phyloP scores from a whole-genome alignment of 2,329 filamentous ascomycete species.

The Penicillium hordei region DNA sequence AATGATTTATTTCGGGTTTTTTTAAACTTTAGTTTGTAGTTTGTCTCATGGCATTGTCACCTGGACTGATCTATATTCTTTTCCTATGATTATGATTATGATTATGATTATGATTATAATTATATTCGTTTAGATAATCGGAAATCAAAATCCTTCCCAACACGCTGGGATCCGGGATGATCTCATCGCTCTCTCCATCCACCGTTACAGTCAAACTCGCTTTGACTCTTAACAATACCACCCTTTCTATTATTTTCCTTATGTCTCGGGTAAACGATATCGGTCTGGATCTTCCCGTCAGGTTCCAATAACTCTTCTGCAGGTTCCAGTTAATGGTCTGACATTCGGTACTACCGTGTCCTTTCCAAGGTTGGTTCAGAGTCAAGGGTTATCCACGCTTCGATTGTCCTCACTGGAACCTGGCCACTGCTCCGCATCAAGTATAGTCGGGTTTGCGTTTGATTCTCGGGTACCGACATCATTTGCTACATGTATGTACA shows the following conservation, averaged over 20 bases:
- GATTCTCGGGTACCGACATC: constrained; percentile 18
- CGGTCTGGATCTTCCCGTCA: not conserved
- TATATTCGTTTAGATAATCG: not conserved
- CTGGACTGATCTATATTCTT: not conserved
- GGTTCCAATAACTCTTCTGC: not conserved
- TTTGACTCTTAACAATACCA: constrained; percentile 2
- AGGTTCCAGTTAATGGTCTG: not conserved
- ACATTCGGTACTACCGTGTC: constrained; percentile 19
- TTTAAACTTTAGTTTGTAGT: not conserved
- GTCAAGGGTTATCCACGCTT: not conserved
- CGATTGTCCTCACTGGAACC: constrained; percentile 10
- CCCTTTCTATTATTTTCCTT: not conserved
- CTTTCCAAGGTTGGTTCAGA: not conserved
- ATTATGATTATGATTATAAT: too few relatives aligned
- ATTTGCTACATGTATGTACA: not conserved
- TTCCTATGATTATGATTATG: too few relatives aligned
- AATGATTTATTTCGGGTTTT: too few relatives aligned
- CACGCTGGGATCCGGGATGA: not conserved
- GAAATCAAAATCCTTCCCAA: too few relatives aligned
- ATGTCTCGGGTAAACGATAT: constrained; percentile 3
- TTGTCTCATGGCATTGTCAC: constrained; percentile 3
- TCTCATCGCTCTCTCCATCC: not conserved
- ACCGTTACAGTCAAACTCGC: not conserved
- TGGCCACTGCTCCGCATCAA: constrained; percentile 17
- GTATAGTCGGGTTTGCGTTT: constrained; percentile 10